A percentile compares a stretch with the other conserved stretches of the same genome.
Conservation (phyloP, 2,329 filamentous ascomycete genomes). For the Colletotrichum gigasporum region DNA sequence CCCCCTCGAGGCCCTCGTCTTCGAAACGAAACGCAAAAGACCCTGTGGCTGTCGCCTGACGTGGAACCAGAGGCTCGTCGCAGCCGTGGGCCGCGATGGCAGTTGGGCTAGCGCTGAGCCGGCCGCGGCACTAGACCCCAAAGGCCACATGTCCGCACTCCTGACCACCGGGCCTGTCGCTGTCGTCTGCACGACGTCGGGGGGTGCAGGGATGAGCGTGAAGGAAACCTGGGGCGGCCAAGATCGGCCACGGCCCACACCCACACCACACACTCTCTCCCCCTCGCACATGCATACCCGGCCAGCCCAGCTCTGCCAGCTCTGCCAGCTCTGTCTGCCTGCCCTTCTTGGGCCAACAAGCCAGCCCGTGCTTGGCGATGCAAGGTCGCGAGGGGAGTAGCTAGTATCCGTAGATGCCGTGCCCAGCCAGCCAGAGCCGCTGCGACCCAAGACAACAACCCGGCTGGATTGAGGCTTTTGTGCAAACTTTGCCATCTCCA, state of each 20-base stretch:
- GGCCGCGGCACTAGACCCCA: background rate
- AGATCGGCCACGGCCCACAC: constrained; percentile 26
- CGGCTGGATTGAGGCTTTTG: background rate
- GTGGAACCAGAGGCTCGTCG: background rate
- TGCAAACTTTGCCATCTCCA: background rate
- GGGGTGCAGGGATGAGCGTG: constrained; percentile 14
- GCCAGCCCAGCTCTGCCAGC: constrained; percentile 11
- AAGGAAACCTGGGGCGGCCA: constrained; percentile 30
- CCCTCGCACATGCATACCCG: constrained; percentile 17
- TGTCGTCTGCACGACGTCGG: constrained; percentile 18
- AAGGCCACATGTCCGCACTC: background rate
- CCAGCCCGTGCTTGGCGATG: constrained; percentile 20
- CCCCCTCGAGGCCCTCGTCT: too few relatives aligned
- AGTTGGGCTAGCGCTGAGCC: background rate
- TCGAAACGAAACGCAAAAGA: constrained; percentile 5
- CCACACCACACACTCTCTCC: too few relatives aligned
- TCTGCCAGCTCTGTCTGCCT: constrained; percentile 6
- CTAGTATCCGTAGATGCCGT: constrained; percentile 13
- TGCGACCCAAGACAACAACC: background rate
- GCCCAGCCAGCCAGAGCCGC: constrained; percentile 12
- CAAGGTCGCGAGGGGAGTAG: constrained; percentile 2
- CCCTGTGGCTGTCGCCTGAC: background rate
- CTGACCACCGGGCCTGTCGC: too few relatives aligned
- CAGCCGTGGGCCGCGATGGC: background rate
- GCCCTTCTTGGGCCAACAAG: constrained; percentile 10